Percentiles rank a stretch among this genome's conserved stretches.
Conservation (phyloP, 78 protist genomes). For the Parvularia atlantis region DNA sequence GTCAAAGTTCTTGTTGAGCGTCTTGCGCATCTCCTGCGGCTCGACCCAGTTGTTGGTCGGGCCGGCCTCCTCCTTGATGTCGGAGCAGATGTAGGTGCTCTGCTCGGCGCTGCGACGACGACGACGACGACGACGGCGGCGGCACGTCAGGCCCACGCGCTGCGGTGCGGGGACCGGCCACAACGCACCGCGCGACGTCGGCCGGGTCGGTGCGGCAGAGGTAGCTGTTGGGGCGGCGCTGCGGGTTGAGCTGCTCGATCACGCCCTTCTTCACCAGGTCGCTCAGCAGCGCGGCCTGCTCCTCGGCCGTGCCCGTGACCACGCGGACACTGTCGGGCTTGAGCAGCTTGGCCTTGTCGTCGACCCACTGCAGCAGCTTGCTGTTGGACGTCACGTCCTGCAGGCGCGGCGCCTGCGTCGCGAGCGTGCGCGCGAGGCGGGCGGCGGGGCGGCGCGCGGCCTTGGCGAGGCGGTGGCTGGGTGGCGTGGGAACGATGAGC, state of each 20-base stretch:
- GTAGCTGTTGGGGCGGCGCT: slow-evolving; percentile 57
- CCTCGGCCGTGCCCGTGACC: no score
- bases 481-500: no score
- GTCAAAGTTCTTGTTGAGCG: slow-evolving; percentile 32
- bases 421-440: no score
- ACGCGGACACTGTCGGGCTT: slow-evolving; percentile 49
- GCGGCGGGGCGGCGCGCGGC: no score
- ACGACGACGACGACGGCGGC: not conserved
- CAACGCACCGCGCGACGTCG: slow-evolving; percentile 35
- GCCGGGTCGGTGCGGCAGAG: slow-evolving; percentile 65
- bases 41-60: slow-evolving; percentile 68
- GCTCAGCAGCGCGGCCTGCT: no score
- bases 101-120: slow-evolving; percentile 30
- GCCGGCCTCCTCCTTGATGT: slow-evolving; percentile 61
- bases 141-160: not conserved
- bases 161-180: not conserved
- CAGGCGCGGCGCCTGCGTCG: no score
- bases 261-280: no score
- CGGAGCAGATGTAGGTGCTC: slow-evolving; percentile 61
- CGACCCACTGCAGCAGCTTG: slow-evolving; percentile 37
- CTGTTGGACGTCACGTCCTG: no score
- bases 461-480: no score
- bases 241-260: slow-evolving; percentile 29
- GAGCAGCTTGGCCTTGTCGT: slow-evolving; percentile 42
- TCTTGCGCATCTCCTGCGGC: slow-evolving; percentile 54